A percentile compares a stretch with the other conserved stretches of the same genome.
These are phyloP conservation scores for Coemansia sp. DNA, from an alignment of 192 early-diverging fungal species.

Conservation along the genomic window DNA sequence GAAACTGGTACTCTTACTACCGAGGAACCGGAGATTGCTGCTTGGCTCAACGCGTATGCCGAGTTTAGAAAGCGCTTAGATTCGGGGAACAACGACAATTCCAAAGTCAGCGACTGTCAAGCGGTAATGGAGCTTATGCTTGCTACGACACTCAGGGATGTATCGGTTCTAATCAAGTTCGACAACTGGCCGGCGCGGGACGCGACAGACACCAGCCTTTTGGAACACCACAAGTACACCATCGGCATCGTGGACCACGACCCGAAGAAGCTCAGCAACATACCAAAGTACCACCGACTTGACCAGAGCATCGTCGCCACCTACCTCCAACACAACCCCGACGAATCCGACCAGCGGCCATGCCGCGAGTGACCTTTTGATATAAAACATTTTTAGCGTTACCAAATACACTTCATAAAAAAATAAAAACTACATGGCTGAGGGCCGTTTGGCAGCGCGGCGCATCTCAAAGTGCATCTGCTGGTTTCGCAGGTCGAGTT, in stretches of 20 bases:
- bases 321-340: conserved; percentile 33
- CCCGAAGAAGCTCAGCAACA: conserved; percentile 62
- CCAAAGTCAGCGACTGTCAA: conserved; percentile 38
- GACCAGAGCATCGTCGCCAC: conserved; percentile 59
- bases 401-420: neutral
- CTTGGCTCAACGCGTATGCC: conserved; percentile 34
- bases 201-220: neutral
- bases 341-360: conserved; percentile 9
- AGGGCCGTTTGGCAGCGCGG: conserved; percentile 21
- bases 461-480: conserved; percentile 55
- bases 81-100: neutral
- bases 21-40: conserved; percentile 13
- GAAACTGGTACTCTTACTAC: conserved; percentile 13
- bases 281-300: conserved; percentile 52
- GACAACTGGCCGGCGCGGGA: conserved; percentile 11
- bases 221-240: conserved; percentile 1
- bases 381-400: no score
- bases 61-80: conserved; percentile 9
- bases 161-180: conserved; percentile 63
- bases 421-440: neutral
- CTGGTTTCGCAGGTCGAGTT: conserved; percentile 40
- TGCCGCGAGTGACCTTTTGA: conserved; percentile 21
- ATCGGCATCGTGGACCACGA: conserved; percentile 71
- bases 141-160: conserved; percentile 74
- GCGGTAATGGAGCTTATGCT: conserved; percentile 65